These are phyloP conservation scores for Moniliophthora roreri DNA, from an alignment of 1,284 basidiomycete genomes.

Conservation along the genomic window DNA sequence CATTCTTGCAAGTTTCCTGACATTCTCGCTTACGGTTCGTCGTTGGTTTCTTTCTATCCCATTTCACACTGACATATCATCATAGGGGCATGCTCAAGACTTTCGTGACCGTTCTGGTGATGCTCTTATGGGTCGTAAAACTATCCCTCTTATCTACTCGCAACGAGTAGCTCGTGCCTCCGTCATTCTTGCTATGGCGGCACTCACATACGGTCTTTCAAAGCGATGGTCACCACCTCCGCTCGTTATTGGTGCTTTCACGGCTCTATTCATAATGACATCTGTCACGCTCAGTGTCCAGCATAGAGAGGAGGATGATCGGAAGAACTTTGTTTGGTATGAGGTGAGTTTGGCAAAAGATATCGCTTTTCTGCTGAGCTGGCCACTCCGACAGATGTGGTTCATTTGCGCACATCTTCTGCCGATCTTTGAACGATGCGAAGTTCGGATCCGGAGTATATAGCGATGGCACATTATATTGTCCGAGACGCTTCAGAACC, in stretches of 20 bases:
- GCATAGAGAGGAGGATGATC: not conserved
- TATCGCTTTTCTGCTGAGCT: not conserved
- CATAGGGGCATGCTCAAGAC: slow-evolving; percentile 31
- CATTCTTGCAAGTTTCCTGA: slow-evolving; percentile 23
- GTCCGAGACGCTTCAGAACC: no score
- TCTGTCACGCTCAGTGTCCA: not conserved
- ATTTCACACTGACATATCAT: not conserved
- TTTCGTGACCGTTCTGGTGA: slow-evolving; percentile 34
- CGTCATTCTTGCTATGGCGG: not conserved
- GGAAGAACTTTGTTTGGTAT: slow-evolving; percentile 1
- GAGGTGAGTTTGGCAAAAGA: not conserved
- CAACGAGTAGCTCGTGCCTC: slow-evolving; percentile 1
- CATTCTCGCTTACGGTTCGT: slow-evolving; percentile 29
- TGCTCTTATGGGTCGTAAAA: slow-evolving; percentile 27
- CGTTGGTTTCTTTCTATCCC: no score
- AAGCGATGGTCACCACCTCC: not conserved
- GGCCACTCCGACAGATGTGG: not conserved
- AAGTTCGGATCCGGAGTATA: no score
- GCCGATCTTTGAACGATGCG: not conserved
- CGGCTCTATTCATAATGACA: not conserved
- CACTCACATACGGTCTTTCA: not conserved
- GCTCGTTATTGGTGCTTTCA: not conserved
- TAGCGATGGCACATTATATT: no score
- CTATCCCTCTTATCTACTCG: slow-evolving; percentile 28
- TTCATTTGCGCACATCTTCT: slow-evolving; percentile 3